These are phyloP conservation scores for Adansonia grandidieri DNA, from an alignment of 441 rosid genomes.

Conservation along the genomic window DNA sequence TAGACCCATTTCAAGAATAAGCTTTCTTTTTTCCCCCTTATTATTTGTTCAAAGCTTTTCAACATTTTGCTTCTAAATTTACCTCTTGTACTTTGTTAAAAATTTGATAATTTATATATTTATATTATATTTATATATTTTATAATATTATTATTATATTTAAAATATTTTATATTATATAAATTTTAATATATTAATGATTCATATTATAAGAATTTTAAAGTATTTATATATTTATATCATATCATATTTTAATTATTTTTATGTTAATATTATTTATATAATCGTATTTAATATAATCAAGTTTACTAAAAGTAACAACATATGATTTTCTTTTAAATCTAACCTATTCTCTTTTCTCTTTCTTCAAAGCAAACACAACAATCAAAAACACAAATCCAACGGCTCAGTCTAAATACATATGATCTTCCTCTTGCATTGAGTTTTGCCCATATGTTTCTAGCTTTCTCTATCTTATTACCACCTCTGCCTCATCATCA, in stretches of 20 bases:
- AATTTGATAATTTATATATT: no score
- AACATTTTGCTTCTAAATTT: conserved; percentile 25
- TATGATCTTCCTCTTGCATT: neutral
- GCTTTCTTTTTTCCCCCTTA: neutral
- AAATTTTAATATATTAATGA: no score
- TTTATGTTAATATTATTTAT: no score
- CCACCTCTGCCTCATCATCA: conserved; percentile 13
- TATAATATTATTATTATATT: no score
- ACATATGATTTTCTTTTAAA: conserved; percentile 24
- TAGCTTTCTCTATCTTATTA: neutral
- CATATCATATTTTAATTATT: no score
- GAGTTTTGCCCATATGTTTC: conserved; percentile 18
- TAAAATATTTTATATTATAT: no score
- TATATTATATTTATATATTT: no score
- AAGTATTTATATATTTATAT: no score
- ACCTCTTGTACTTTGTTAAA: neutral
- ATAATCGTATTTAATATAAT: no score
- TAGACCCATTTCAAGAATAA: conserved; percentile 37
- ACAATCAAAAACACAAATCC: neutral
- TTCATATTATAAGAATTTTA: no score
- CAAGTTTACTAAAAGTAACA: neutral
- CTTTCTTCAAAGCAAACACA: neutral
- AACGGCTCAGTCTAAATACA: neutral
- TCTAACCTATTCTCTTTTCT: neutral
- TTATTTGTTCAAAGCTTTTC: neutral